Evolutionary conservation across 2,329 filamentous ascomycete genomes (phyloP), one percentile per base, ranked within the genome.

Genomic region (Ceratocystis papillata): DNA sequence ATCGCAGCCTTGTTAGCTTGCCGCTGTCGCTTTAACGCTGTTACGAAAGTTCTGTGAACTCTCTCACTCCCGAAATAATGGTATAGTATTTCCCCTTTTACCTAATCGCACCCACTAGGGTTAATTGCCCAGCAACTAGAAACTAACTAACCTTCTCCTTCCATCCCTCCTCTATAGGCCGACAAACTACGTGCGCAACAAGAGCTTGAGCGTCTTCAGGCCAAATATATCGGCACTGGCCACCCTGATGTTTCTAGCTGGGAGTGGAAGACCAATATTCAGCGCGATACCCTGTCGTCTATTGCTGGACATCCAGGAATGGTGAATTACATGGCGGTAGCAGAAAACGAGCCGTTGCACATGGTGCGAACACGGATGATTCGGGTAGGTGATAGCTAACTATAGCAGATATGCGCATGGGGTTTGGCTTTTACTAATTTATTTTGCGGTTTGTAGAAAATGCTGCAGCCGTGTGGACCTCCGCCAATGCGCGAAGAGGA

Each of bases 111-210:
- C 10, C 10, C 3, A 41, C 37, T 10, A 41, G 37, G 37, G 10
- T 8, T 41, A 41, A 12, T 41, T 41, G 8, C 10, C 10, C 37
- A 41, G 3, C 10, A 41, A 12, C 10, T 1, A 41, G 10, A 41
- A 12, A 55, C 50, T 6, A 4, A 10, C 8, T 17, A 8, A 15
- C 25, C 7, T 5, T 30, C 5, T n/a, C 53, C 6, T 15, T 17
- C 15, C 28, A 15, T 30, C 28, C 15, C 15, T 22, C 20, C 15
- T 48, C 17, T 5, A 6, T 61, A 87, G 94, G 94, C 94, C 77
- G 94, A 99, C 80, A 99, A 99, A 79, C 88, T 99, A 70, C 92
- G 94, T 74, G 94, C 90, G 8, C 90, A 96, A 72, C 94, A 99
- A 77, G 94, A 99, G 76, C 92, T 99, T 74, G 94, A 99, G 78